Evolutionary conservation across 2,329 filamentous ascomycete species (phyloP).

Genomic region (Aspergillus sp.): DNA sequence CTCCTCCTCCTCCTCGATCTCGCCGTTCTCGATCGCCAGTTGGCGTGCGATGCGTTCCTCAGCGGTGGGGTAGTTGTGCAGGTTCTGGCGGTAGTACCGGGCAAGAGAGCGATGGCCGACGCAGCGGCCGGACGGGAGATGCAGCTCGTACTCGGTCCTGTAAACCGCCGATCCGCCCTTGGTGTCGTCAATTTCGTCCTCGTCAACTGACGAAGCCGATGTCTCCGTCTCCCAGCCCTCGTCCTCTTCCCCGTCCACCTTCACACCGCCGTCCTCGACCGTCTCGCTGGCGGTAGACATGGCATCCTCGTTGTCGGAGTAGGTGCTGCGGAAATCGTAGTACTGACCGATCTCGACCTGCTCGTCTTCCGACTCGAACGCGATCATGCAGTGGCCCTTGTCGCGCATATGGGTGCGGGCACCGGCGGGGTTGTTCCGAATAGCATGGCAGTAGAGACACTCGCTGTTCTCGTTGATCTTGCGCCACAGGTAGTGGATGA

Average conservation of each 20-base stretch:
- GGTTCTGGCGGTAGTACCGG: slow-evolving; percentile 88
- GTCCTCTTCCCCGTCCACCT: slow-evolving; percentile 54
- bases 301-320: slow-evolving; percentile 72
- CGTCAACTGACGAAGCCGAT: slow-evolving; percentile 80
- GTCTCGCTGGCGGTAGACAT: slow-evolving; percentile 42
- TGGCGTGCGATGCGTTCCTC: slow-evolving; percentile 69
- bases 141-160: slow-evolving; percentile 88
- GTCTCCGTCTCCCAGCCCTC: slow-evolving; percentile 95
- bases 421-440: slow-evolving; percentile 72
- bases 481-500: slow-evolving; percentile 73
- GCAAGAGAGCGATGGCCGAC: slow-evolving; percentile 87
- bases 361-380: slow-evolving; percentile 81
- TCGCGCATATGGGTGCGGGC: slow-evolving; percentile 97
- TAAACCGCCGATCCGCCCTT: slow-evolving; percentile 75
- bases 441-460: slow-evolving; percentile 84
- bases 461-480: slow-evolving; percentile 78
- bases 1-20: slow-evolving; percentile 49
- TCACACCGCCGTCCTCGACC: slow-evolving; percentile 59
- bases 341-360: slow-evolving; percentile 93
- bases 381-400: slow-evolving; percentile 94
- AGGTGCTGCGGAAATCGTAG: slow-evolving; percentile 95
- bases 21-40: slow-evolving; percentile 54
- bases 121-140: slow-evolving; percentile 83
- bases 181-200: slow-evolving; percentile 76
- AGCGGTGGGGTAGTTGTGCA: slow-evolving; percentile 75